phyloP scores from a whole-genome alignment of 2,329 filamentous ascomycete species.

The Exophiala dermatitidis region DNA sequence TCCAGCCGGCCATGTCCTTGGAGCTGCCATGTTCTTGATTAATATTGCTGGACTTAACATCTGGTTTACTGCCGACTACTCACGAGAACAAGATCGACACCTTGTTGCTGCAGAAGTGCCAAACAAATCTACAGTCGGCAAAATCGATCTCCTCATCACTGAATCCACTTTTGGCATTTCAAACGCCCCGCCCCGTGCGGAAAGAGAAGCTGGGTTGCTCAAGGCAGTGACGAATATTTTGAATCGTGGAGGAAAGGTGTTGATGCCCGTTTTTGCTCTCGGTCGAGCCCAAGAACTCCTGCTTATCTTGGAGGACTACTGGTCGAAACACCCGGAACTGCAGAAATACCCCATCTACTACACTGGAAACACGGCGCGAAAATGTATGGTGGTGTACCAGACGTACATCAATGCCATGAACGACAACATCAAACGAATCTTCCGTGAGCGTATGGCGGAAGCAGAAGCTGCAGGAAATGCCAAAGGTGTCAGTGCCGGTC shows the following conservation, averaged over 20 bases:
- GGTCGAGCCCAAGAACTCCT: slow-evolving; percentile 90
- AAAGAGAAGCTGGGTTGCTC: slow-evolving; percentile 89
- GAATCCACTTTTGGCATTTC: slow-evolving; percentile 97
- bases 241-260: slow-evolving; percentile 81
- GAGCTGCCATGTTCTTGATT: slow-evolving; percentile 95
- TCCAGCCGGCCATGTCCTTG: slow-evolving; percentile 93
- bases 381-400: slow-evolving; percentile 98
- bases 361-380: slow-evolving; percentile 85
- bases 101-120: slow-evolving; percentile 89
- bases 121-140: slow-evolving; percentile 56
- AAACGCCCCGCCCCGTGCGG: slow-evolving; percentile 80
- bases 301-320: slow-evolving; percentile 93
- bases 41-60: slow-evolving; percentile 96
- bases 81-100: slow-evolving; percentile 89
- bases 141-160: slow-evolving; percentile 92
- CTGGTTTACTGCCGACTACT: slow-evolving; percentile 97
- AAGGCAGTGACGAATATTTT: slow-evolving; percentile 88
- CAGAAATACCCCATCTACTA: slow-evolving; percentile 96
- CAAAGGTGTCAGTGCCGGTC: slow-evolving; percentile 60
- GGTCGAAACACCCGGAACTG: slow-evolving; percentile 79
- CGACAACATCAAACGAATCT: slow-evolving; percentile 95
- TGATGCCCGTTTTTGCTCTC: slow-evolving; percentile 93
- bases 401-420: slow-evolving; percentile 99
- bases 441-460: slow-evolving; percentile 84
- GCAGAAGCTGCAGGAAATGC: slow-evolving; percentile 72